Evolutionary conservation across 352 stramenopile species (phyloP).

Genomic region (Pythium periplocum): DNA sequence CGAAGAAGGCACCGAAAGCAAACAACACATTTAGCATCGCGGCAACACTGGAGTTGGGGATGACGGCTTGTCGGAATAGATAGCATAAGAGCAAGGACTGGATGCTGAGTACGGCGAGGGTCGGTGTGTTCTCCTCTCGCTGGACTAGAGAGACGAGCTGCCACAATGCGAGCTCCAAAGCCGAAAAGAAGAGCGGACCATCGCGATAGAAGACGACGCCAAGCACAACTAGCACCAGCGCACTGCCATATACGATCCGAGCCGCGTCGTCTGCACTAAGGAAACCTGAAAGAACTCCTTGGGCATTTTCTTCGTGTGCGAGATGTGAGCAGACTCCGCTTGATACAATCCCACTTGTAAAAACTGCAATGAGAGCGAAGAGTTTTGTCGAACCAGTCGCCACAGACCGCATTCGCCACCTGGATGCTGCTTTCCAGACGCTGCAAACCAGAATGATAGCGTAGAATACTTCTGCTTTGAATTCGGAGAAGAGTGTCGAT

Average conservation of each 20-base stretch:
- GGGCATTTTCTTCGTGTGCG: too few species aligned
- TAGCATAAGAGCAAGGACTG: constrained; percentile 23
- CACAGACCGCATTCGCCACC: too few species aligned
- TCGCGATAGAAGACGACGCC: background rate
- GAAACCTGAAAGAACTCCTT: too few species aligned
- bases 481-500: constrained; percentile 27
- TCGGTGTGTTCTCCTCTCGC: constrained; percentile 51
- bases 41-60: constrained; percentile 1
- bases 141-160: constrained; percentile 55
- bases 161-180: constrained; percentile 52
- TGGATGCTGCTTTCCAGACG: constrained; percentile 9
- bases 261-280: constrained; percentile 9
- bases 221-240: constrained; percentile 17
- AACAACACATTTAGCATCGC: constrained; percentile 19
- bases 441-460: constrained; percentile 34
- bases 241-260: constrained; percentile 39
- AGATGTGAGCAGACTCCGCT: too few species aligned
- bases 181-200: too few species aligned
- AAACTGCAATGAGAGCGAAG: too few species aligned
- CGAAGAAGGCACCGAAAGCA: constrained; percentile 75
- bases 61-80: background rate
- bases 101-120: constrained; percentile 46
- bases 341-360: too few species aligned
- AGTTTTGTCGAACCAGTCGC: too few species aligned
- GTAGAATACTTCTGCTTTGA: constrained; percentile 14